A percentile compares a stretch with the other conserved stretches of the same genome.
Conservation (phyloP, 106 monocot species). For the Triglochin maritima region DNA sequence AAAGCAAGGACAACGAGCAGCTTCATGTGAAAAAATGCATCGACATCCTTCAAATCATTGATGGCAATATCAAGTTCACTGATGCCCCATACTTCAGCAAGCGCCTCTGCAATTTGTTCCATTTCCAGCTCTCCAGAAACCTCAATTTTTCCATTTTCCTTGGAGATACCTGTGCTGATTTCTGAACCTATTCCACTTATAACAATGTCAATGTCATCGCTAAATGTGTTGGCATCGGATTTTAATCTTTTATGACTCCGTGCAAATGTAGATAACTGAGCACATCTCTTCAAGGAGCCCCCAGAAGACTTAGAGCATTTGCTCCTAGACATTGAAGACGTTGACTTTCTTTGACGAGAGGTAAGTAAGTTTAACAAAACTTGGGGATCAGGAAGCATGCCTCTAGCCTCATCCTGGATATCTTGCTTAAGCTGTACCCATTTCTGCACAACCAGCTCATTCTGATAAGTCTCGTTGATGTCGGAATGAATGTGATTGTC, state of each 20-base stretch:
- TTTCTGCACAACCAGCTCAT: constrained; percentile 16
- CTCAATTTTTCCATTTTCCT: constrained; percentile 5
- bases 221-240: constrained; percentile 2
- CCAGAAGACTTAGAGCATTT: constrained; percentile 17
- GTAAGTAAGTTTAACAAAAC: constrained; percentile 62
- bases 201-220: constrained; percentile 52
- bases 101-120: constrained; percentile 5
- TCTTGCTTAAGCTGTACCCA: constrained; percentile 46
- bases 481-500: constrained; percentile 7
- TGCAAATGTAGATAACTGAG: constrained; percentile 12
- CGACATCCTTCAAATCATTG: constrained; percentile 20
- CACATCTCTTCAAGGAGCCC: constrained; percentile 37
- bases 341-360: background rate
- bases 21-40: constrained; percentile 54
- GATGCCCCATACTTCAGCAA: constrained; percentile 61
- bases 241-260: constrained; percentile 33
- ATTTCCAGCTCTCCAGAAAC: constrained; percentile 17
- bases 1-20: constrained; percentile 55
- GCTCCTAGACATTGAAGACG: constrained; percentile 10
- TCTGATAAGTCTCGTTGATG: background rate
- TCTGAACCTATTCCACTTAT: constrained; percentile 42
- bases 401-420: constrained; percentile 62
- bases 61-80: constrained; percentile 5
- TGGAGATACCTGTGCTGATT: constrained; percentile 6
- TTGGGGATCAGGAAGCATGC: constrained; percentile 67